These are phyloP conservation scores for Boeremia lycopersici DNA, from an alignment of 2,329 filamentous ascomycete species.

Conservation along the genomic window DNA sequence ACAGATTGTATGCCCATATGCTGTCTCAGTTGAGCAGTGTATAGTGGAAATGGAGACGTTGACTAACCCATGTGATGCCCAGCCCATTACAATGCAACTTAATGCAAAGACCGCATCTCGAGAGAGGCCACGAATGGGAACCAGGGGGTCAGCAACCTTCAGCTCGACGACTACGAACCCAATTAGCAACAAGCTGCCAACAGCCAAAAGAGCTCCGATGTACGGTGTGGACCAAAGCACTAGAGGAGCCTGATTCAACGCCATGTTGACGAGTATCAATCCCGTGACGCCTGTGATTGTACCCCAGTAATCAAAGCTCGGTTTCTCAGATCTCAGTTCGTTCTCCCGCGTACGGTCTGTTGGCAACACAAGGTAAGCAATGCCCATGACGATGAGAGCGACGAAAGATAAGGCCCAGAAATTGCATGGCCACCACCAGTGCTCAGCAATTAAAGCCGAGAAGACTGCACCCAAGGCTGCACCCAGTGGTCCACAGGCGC, in stretches of 20 bases:
- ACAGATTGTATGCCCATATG: not conserved
- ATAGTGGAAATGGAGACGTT: not conserved
- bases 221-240: not conserved
- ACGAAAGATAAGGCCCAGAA: not conserved
- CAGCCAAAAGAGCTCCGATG: not conserved
- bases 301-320: not conserved
- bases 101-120: not conserved
- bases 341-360: not conserved
- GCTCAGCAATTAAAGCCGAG: not conserved
- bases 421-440: constrained; percentile 1
- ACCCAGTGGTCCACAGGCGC: not conserved
- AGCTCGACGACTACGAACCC: not conserved
- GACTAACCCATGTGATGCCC: not conserved
- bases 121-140: not conserved
- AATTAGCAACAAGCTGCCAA: not conserved
- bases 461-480: not conserved
- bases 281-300: not conserved
- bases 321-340: not conserved
- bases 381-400: not conserved
- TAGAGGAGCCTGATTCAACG: not conserved
- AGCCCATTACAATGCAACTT: not conserved
- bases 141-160: not conserved
- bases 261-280: not conserved
- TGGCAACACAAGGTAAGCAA: not conserved
- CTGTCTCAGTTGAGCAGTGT: not conserved